Base-by-base conservation (phyloP, 139 green algal species). In the Chlorella ohadii region DNA sequence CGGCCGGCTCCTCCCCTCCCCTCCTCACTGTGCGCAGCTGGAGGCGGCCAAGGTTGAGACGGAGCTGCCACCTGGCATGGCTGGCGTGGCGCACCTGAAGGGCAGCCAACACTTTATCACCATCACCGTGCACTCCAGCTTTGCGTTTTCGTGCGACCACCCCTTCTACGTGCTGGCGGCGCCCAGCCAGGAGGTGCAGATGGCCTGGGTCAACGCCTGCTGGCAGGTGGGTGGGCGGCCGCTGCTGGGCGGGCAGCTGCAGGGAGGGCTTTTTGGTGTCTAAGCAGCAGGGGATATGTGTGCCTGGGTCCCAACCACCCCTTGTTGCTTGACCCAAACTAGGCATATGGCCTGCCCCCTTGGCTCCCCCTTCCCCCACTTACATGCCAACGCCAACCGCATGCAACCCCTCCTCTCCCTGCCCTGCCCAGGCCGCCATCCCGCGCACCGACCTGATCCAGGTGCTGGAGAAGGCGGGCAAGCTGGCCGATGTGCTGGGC, bases 161-260 rank as follows among this genome's bases (percentile, higher is more conserved):
- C 72, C 68, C 16, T 87, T 87, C 57, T 87, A 75, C n/a, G 70
- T 87, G 34, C 82, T 87, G 23, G 9, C 15, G 27, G 55, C 70
- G 3, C 82, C 82, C 34, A 55, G 17, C 19, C 16, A 63, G 27
- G 82, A 81, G 27, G 72, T 83, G 36, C 82, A 87, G 65, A 47
- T 28, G 27, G 72, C 72, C 0, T 87, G 82, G 72, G 27, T 76
- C 11, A 84, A 84, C 38, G 79, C 79, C 0, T 38, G 77, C 16
- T 84, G 66, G 47, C 79, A 84, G 76, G 76, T 72, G 31, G 5
- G 72, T 9, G n/a, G 28, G 65, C 27, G 9, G 51, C 51, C 44
- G 9, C 44, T 51, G 44, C 44, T 51, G 51, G 3, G 51, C 11
- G n/a, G n/a, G n/a, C n/a, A n/a, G n/a, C n/a, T n/a, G 51, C 51